A percentile compares a stretch with the other conserved stretches of the same genome.
These are phyloP conservation scores for Aphanomyces astaci DNA, from an alignment of 352 stramenopile genomes.

Conservation along the genomic window DNA sequence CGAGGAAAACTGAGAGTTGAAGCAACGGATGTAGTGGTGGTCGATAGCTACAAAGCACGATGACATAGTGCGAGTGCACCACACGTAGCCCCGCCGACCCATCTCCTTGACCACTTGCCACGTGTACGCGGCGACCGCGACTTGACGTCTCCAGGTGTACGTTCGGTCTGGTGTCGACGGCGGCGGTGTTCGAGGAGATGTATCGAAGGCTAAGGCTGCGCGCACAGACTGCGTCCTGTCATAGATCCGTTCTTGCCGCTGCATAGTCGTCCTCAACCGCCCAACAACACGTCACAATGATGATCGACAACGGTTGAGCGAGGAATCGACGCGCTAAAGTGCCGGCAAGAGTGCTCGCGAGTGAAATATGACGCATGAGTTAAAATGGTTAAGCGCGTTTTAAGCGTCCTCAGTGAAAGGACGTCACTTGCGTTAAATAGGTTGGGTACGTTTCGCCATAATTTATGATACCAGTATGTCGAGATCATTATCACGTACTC, in stretches of 20 bases:
- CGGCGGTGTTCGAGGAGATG: neutral
- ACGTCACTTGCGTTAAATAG: too few relatives aligned
- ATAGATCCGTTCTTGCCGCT: conserved; percentile 1
- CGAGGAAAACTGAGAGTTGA: neutral
- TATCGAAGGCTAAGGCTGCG: conserved; percentile 17
- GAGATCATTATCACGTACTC: too few relatives aligned
- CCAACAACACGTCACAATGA: too few relatives aligned
- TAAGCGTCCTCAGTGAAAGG: too few relatives aligned
- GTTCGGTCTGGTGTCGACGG: neutral
- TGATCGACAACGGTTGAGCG: too few relatives aligned
- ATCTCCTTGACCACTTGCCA: conserved; percentile 2
- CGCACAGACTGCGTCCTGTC: conserved; percentile 18
- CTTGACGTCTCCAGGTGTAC: conserved; percentile 6
- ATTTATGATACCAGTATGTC: too few relatives aligned
- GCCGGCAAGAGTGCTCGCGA: too few relatives aligned
- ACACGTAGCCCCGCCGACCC: neutral
- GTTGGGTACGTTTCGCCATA: too few relatives aligned
- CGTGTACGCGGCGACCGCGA: conserved; percentile 5
- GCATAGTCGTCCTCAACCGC: too few relatives aligned
- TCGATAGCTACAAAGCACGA: neutral
- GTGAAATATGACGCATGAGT: too few relatives aligned
- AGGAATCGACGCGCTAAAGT: too few relatives aligned
- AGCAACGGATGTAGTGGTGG: conserved; percentile 14
- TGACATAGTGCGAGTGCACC: neutral
- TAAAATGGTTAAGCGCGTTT: too few relatives aligned